Evolutionary conservation across 2,329 filamentous ascomycete species (phyloP).

Genomic region (Cladosporium sp.): DNA sequence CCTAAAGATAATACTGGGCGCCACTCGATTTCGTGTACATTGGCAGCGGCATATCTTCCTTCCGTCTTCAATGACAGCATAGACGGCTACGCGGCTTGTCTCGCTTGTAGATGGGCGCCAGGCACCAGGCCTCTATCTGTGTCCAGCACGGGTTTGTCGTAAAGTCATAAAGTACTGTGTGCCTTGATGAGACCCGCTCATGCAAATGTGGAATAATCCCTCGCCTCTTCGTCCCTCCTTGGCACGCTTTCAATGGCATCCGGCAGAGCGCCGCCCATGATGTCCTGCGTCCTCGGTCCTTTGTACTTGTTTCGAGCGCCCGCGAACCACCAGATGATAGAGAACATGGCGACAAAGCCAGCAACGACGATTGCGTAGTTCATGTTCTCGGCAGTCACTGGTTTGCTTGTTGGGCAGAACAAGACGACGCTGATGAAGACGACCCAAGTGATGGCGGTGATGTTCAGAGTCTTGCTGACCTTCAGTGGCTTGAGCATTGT

Average conservation of each 20-base stretch:
- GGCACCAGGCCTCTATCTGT: constrained; percentile 6
- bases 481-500: constrained; percentile 43
- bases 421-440: constrained; percentile 58
- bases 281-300: constrained; percentile 51
- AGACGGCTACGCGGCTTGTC: neutral
- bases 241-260: constrained; percentile 25
- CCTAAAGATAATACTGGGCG: neutral
- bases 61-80: neutral
- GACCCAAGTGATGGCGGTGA: constrained; percentile 56
- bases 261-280: constrained; percentile 40
- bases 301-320: constrained; percentile 57
- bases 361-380: constrained; percentile 59
- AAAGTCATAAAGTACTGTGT: constrained; percentile 15
- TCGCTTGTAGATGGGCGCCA: neutral
- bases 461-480: constrained; percentile 47
- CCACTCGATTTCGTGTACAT: neutral
- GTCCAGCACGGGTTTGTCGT: constrained; percentile 12
- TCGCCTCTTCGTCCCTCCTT: neutral
- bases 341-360: constrained; percentile 48
- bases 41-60: neutral
- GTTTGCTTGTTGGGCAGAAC: constrained; percentile 53
- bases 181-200: neutral
- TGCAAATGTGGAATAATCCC: constrained; percentile 13
- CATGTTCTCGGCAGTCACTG: constrained; percentile 54
- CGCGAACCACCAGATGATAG: constrained; percentile 51